Evolutionary conservation across 1,139 yeast species (phyloP), one percentile per base, ranked within the genome.

Genomic region (Debaryomyces sp.): DNA sequence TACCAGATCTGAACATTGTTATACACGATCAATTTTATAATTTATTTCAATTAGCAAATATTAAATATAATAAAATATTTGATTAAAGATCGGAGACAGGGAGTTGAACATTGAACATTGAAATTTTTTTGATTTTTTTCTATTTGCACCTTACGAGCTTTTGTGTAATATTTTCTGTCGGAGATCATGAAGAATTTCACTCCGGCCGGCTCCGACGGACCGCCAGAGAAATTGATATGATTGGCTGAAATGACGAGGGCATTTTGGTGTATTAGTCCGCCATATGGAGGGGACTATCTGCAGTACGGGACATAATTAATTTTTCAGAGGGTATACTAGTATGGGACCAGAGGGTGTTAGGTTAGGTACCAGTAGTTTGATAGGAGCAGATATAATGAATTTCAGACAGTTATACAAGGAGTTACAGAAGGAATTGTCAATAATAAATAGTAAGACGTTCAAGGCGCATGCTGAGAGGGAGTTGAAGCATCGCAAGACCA

Each of bases 401-500:
- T 45, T 47, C 18, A 52, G 42, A 35, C 43, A 45, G 32, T 32
- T 49, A 22, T 60, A 60, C 46, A 61, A 58, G 46, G 51, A 50
- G 34, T 58, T 71, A 50, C 64, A 73, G 27, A 71, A 66, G 45
- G 85, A 84, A 58, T 71, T 84, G 43, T 69, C 77, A 29, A 61
- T 70, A 32, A 71, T 77, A 44, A 74, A 78, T 45, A 68, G 68
- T 42, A 75, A 72, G 39, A 64, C 83, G 2, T 71, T 72, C 44
- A 67, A 68, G 40, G 64, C 70, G 43, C 84, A 80, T 50, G 61
- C 71, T 44, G 70, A 74, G 40, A 76, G 78, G 43, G 77, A 79
- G 22, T 41, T 71, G 12, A 80, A 81, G 59, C 81, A 77, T 54
- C 75, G 75, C 50, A 71, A 75, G 41, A 82, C 89, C 0, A 55